Percentiles rank a stretch among this genome's conserved stretches.
Conservation (phyloP, 2,329 filamentous ascomycete species). For the Corinectria fuckeliana region DNA sequence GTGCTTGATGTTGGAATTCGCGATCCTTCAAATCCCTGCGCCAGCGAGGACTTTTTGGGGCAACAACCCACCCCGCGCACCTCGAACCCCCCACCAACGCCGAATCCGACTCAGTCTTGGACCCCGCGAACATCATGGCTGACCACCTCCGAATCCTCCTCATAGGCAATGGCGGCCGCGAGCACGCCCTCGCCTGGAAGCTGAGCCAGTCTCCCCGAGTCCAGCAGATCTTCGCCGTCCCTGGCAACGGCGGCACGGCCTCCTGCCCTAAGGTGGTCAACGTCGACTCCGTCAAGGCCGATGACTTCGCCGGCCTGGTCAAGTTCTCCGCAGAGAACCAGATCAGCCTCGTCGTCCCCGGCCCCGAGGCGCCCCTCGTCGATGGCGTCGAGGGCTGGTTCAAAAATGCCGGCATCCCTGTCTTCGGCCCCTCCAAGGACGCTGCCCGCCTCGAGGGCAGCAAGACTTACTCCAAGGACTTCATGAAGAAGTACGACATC, state of each 20-base stretch:
- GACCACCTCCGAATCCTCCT: constrained; percentile 74
- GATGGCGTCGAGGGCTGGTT: constrained; percentile 89
- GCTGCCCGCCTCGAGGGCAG: constrained; percentile 93
- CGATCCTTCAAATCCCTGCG: background rate
- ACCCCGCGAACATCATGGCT: constrained; percentile 33
- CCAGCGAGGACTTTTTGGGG: constrained; percentile 2
- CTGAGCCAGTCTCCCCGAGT: constrained; percentile 82
- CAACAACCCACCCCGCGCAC: constrained; percentile 8
- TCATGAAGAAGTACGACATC: constrained; percentile 90
- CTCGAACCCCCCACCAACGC: constrained; percentile 2
- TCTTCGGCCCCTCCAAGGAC: constrained; percentile 84
- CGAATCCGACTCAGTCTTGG: background rate
- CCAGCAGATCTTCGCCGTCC: constrained; percentile 73
- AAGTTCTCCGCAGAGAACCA: constrained; percentile 74
- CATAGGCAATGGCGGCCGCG: constrained; percentile 91
- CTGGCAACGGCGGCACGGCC: constrained; percentile 88
- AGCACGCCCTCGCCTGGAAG: constrained; percentile 96
- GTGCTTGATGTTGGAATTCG: background rate
- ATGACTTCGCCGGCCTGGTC: constrained; percentile 81
- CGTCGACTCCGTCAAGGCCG: constrained; percentile 68
- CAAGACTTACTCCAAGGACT: constrained; percentile 97
- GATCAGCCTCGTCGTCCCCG: constrained; percentile 85
- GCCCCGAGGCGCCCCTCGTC: constrained; percentile 92
- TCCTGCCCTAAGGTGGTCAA: constrained; percentile 76
- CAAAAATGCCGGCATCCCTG: constrained; percentile 72